These are phyloP conservation scores for Pittosporum tobira DNA, from an alignment of 129 eudicot genomes.

Conservation along the genomic window DNA sequence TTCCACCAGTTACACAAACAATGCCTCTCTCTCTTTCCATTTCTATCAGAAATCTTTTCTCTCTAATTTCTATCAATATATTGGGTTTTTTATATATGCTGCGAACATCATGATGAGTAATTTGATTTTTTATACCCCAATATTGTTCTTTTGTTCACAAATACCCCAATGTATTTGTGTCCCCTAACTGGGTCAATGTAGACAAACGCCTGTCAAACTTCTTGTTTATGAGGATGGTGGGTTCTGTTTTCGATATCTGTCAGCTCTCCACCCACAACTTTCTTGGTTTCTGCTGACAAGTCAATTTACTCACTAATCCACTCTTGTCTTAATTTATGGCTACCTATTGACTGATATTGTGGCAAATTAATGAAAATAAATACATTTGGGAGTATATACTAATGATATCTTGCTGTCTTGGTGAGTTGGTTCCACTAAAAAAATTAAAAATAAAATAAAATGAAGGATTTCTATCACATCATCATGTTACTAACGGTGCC, in stretches of 20 bases:
- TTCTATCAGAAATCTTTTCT: background rate
- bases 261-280: conserved; percentile 11
- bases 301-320: conserved; percentile 8
- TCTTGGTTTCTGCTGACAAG: conserved; percentile 13
- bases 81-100: too few species aligned
- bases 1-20: conserved; percentile 48
- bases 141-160: conserved; percentile 7
- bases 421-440: too few species aligned
- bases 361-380: background rate
- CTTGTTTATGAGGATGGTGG: conserved; percentile 2
- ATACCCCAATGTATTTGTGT: conserved; percentile 1
- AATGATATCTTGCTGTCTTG: too few species aligned
- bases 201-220: conserved; percentile 1
- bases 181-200: conserved; percentile 1
- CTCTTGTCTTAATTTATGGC: background rate
- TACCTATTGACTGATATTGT: conserved; percentile 1
- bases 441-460: too few species aligned
- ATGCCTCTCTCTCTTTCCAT: conserved; percentile 6
- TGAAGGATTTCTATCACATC: too few species aligned
- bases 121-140: too few species aligned
- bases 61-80: background rate
- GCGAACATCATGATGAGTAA: too few species aligned
- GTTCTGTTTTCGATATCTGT: conserved; percentile 9
- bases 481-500: too few species aligned
- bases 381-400: too few species aligned